Base-by-base conservation (phyloP, 148 eudicot species). In the Amaranthus palmeri region DNA sequence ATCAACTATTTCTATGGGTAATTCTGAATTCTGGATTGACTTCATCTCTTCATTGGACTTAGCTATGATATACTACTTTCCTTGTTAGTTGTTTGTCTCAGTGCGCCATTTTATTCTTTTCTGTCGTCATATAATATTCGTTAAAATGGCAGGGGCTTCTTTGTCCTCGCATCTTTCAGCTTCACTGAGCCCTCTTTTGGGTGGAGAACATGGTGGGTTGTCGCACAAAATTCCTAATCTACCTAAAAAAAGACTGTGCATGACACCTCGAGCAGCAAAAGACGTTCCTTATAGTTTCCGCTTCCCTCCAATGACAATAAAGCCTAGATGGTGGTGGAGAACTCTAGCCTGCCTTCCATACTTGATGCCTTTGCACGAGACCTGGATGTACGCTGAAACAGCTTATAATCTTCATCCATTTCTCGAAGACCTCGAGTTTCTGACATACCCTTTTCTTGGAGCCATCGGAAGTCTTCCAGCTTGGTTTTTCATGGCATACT, bases 271-370 rank as follows among this genome's bases (percentile, higher is more conserved):
- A 79, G 92, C 96, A 66, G 75, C 92, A 9, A 87, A 85, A 49
- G 93, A 88, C 55, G 85, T 80, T 56, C 92, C 96, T 3, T 78
- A 54, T 68, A 85, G 89, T 66, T 89, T 55, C 62, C 76, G 89
- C 14, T 93, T 15, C 68, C 97, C 97, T n/a, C 70, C 83, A 25
- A 93, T 91, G 92, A 85, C 75, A 13, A 78, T 77, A 55, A 91
- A 88, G 79, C 96, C 96, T 13, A 72, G 60, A 74, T 93, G 98
- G 98, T 93, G 83, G 83, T 93, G 97, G 97, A 85, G 98, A 79
- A 85, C 83, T 40, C 63, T 93, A 47, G 90, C 98, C 6, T 86
- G 91, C 78, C 74, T 93, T 69, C 95, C 98, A 0, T 93, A 93
- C 59, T 61, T 93, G 18, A 86, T 90, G 88, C 95, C 92, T 15